These are phyloP conservation scores for Dioszegia crocea DNA, from an alignment of 768 basidiomycete genomes.

Conservation along the genomic window DNA sequence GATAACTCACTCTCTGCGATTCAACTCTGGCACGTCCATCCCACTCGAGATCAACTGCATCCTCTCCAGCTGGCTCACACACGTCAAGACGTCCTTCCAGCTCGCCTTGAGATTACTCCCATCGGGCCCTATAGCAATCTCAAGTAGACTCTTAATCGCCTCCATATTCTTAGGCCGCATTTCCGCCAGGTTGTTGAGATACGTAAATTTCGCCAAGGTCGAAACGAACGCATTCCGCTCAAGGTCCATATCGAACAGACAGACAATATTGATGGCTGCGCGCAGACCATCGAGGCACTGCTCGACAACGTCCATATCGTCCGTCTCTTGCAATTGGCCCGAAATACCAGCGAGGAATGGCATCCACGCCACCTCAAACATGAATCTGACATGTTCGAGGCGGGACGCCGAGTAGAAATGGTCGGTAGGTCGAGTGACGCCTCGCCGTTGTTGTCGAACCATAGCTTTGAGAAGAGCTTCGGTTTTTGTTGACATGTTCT, in stretches of 20 bases:
- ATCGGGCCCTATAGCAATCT: constrained; percentile 83
- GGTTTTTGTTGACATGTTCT: constrained; percentile 93
- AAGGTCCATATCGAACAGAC: constrained; percentile 93
- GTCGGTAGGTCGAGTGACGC: constrained; percentile 63
- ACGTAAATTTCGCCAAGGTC: constrained; percentile 92
- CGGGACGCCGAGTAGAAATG: constrained; percentile 96
- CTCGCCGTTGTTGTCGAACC: constrained; percentile 80
- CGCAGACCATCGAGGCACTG: constrained; percentile 93
- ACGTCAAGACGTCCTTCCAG: constrained; percentile 93
- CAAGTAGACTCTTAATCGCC: constrained; percentile 89
- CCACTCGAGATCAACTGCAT: constrained; percentile 97
- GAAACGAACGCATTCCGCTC: constrained; percentile 99
- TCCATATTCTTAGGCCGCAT: constrained; percentile 99
- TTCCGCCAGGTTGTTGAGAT: constrained; percentile 93
- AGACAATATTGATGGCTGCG: constrained; percentile 91
- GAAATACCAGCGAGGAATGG: constrained; percentile 93
- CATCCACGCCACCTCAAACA: constrained; percentile 99
- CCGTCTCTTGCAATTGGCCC: constrained; percentile 87
- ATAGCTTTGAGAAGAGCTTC: constrained; percentile 93
- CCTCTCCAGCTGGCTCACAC: constrained; percentile 95
- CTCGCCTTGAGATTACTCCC: constrained; percentile 92
- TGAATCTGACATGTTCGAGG: constrained; percentile 91
- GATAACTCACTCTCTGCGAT: constrained; percentile 68
- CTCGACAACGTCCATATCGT: constrained; percentile 86
- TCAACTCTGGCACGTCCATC: constrained; percentile 72